Conservation (phyloP, 352 stramenopile species). For the Proteromonas lacertae region DNA sequence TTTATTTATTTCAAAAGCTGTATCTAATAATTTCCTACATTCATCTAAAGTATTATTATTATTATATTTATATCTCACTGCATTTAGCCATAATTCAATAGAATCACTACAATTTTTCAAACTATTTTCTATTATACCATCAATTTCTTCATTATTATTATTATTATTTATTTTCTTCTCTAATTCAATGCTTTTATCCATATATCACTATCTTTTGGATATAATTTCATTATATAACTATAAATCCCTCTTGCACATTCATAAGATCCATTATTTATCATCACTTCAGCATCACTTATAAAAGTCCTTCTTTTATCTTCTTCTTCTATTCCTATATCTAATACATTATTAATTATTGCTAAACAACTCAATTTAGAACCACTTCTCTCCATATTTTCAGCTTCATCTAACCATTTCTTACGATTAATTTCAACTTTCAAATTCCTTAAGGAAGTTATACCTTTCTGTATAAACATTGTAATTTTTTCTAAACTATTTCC, state of each 20-base stretch:
- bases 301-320: conserved; percentile 75
- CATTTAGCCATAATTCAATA: conserved; percentile 50
- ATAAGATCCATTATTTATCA: conserved; percentile 14
- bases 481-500: conserved; percentile 43
- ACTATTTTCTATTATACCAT: conserved; percentile 54
- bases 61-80: conserved; percentile 79
- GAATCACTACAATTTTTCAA: conserved; percentile 57
- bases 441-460: conserved; percentile 31
- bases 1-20: conserved; percentile 81
- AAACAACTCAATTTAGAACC: conserved; percentile 55
- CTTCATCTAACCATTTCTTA: conserved; percentile 77
- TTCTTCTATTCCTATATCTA: conserved; percentile 67
- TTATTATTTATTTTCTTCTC: conserved; percentile 57
- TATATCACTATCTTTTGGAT: conserved; percentile 54
- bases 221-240: conserved; percentile 37
- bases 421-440: conserved; percentile 53
- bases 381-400: conserved; percentile 50
- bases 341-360: conserved; percentile 59
- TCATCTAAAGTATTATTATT: conserved; percentile 51
- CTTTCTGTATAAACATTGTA: conserved; percentile 31
- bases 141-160: conserved; percentile 34
- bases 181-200: conserved; percentile 58
- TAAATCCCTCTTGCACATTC: conserved; percentile 71
- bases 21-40: conserved; percentile 56
- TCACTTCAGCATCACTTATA: conserved; percentile 77